Percentiles rank a stretch among this genome's conserved stretches.
Conservation (phyloP, 2,329 filamentous ascomycete species). For the Calonectria pteridis region DNA sequence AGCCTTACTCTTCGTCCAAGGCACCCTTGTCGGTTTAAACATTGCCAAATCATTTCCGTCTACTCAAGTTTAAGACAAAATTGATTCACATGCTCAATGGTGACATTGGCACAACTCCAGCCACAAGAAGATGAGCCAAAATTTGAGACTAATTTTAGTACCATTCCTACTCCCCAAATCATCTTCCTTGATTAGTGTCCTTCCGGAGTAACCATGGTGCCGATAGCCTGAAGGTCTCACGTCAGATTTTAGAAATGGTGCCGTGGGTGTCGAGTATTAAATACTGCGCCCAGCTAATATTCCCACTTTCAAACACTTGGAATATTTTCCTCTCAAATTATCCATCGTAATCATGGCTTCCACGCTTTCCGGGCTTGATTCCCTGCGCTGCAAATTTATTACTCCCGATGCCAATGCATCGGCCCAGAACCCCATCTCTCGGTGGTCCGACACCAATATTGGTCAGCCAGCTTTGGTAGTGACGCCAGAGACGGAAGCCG, state of each 20-base stretch:
- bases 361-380: neutral
- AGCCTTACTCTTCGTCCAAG: no score
- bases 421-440: conserved; percentile 11
- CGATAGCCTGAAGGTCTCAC: neutral
- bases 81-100: neutral
- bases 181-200: neutral
- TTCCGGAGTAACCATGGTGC: neutral
- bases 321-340: neutral
- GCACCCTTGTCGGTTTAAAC: no score
- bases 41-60: neutral
- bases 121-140: neutral
- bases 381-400: conserved; percentile 23
- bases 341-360: conserved; percentile 13
- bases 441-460: conserved; percentile 50
- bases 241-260: conserved; percentile 1
- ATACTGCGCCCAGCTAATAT: neutral
- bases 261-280: neutral
- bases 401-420: neutral
- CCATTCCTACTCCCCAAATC: neutral
- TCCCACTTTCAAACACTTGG: neutral
- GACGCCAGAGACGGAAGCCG: conserved; percentile 43
- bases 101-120: neutral
- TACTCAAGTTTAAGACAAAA: neutral
- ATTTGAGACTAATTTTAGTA: neutral
- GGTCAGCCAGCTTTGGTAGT: conserved; percentile 43